Evolutionary conservation across 106 monocot species (phyloP).

Genomic region (Platanthera zijinensis): DNA sequence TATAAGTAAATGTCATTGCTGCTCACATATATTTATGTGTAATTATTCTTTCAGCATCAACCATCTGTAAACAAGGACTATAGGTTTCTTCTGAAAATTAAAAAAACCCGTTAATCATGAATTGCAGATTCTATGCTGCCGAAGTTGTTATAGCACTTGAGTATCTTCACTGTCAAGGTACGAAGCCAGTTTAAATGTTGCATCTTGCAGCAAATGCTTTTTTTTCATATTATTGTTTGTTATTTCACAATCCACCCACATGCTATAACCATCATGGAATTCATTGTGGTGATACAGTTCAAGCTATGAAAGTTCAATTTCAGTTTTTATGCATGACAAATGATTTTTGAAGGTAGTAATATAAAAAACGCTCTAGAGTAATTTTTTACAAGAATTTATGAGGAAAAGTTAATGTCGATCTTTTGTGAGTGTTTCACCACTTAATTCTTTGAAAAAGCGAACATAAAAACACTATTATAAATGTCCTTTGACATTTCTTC

Average conservation of each 20-base stretch:
- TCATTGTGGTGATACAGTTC: background rate
- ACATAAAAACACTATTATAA: too few species aligned
- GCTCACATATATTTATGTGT: background rate
- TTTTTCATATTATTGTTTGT: background rate
- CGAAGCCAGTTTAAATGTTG: background rate
- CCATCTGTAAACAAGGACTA: background rate
- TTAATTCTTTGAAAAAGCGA: background rate
- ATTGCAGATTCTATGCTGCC: constrained; percentile 81
- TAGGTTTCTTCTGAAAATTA: background rate
- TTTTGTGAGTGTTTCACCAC: background rate
- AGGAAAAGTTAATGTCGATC: background rate
- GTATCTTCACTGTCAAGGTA: constrained; percentile 99
- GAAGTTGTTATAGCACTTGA: constrained; percentile 90
- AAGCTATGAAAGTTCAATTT: background rate
- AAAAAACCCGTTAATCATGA: constrained; percentile 4
- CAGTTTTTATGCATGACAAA: background rate
- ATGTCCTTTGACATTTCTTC: too few species aligned
- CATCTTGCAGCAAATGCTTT: background rate
- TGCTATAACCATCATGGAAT: background rate
- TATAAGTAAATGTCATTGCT: background rate
- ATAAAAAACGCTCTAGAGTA: background rate
- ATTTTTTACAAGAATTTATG: background rate
- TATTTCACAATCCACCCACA: background rate
- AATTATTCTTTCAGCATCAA: background rate
- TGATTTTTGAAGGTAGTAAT: background rate